These are phyloP conservation scores for Alnus rubra DNA, from an alignment of 306 rosid species.

Conservation along the genomic window DNA sequence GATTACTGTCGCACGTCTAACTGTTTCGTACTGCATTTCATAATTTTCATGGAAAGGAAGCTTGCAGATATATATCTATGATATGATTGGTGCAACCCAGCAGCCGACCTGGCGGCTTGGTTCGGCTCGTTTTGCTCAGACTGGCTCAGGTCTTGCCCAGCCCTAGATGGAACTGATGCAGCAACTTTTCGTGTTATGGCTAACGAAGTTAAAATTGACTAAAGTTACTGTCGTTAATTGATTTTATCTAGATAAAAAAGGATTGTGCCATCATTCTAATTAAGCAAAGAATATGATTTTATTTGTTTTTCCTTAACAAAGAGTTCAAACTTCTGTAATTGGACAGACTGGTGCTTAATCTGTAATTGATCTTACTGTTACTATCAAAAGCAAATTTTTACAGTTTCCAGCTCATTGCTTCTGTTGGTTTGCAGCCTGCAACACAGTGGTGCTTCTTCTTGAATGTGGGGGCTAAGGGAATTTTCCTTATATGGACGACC, in stretches of 20 bases:
- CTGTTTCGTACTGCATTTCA: neutral
- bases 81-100: neutral
- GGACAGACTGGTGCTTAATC: neutral
- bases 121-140: too few species aligned
- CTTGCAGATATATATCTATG: too few species aligned
- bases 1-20: too few species aligned
- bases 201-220: neutral
- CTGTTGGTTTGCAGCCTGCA: conserved; percentile 55
- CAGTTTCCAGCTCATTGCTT: neutral
- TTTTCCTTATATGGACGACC: too few species aligned
- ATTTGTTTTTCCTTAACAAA: neutral
- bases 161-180: too few species aligned
- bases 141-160: too few species aligned
- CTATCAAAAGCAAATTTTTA: neutral
- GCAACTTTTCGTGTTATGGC: neutral
- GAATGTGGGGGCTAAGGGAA: conserved; percentile 9
- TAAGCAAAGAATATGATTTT: neutral
- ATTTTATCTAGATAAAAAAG: neutral
- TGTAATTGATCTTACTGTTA: neutral
- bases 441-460: conserved; percentile 77
- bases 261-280: neutral
- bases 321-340: neutral
- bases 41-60: neutral
- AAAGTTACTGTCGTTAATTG: neutral
- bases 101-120: too few species aligned